A percentile compares a stretch with the other conserved stretches of the same genome.
Conservation (phyloP, 2,329 filamentous ascomycete genomes). For the Colletotrichum orchidophilum region DNA sequence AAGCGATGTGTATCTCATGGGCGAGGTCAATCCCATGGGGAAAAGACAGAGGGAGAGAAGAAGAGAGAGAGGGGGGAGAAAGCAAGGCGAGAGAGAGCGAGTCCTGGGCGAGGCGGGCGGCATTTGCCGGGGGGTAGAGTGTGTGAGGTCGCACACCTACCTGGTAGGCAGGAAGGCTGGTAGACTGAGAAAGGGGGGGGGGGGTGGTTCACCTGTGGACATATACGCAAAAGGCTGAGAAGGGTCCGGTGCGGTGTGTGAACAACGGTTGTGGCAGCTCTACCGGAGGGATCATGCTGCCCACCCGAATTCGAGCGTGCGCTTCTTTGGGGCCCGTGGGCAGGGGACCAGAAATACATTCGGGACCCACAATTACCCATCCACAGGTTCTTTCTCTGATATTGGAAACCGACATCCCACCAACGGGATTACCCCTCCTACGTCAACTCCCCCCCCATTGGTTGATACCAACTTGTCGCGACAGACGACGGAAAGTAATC, state of each 20-base stretch:
- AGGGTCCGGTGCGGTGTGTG: conserved; percentile 26
- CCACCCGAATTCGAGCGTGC: not conserved
- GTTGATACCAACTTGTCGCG: not conserved
- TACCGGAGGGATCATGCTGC: not conserved
- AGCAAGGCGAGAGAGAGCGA: not conserved
- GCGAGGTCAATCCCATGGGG: not conserved
- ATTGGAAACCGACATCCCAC: conserved; percentile 20
- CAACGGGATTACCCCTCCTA: conserved; percentile 32
- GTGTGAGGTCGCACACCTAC: not conserved
- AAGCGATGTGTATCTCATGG: not conserved
- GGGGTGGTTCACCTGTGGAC: not conserved
- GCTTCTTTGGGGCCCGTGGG: not conserved
- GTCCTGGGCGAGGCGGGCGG: not conserved
- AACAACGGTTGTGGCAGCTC: conserved; percentile 28
- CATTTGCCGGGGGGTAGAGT: not conserved
- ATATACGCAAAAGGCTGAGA: conserved; percentile 18
- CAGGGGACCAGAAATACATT: conserved; percentile 17
- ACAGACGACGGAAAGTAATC: conserved; percentile 5
- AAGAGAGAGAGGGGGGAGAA: not conserved
- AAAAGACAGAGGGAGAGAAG: not conserved
- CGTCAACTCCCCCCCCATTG: conserved; percentile 27
- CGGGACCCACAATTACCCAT: not conserved
- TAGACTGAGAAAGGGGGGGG: conserved; percentile 5
- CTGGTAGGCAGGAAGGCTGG: conserved; percentile 4
- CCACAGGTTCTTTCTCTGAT: not conserved